Evolutionary conservation across 2,329 filamentous ascomycete species (phyloP), one percentile per base, ranked within the genome.

Genomic region (Ilyonectria mors-panacis): DNA sequence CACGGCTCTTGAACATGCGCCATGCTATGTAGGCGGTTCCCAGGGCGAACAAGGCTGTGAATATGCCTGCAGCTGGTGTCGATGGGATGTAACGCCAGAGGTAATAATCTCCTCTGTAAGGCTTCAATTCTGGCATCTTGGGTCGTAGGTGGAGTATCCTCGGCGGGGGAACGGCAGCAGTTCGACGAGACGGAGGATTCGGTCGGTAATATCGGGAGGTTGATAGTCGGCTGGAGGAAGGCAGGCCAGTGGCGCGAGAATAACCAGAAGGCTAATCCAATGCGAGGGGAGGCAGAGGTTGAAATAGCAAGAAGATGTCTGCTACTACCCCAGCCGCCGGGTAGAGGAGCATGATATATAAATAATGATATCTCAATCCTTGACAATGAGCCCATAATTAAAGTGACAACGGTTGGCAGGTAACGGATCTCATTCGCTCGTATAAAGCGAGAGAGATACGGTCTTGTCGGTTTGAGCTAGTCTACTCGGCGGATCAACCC

Each of bases 41-140:
- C 30, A 59, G 17, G 6, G 48, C 35, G 35, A 65, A 65, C 8
- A 65, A 33, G 15, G 39, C 47, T 2, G 48, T 35, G 17, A 59
- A 65, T 2, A 54, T 23, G 19, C 28, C 62, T 26, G 54, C 54
- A n/a, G 62, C 62, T 23, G 62, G 35, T 35, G 45, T 53, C 12
- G 44, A 53, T 2, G 54, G 62, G n/a, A 65, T n/a, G 39, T 65
- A 65, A 12, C 28, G 45, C 54, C 58, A 66, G 26, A 62, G 57
- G 21, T 54, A 59, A 42, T 56, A 48, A 35, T 47, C 58, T 33
- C 58, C 51, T 26, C 13, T 55, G 39, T 51, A 58, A 17, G 61
- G 45, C 45, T 51, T 23, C 12, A 58, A 33, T 19, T 58, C 51
- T 33, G 61, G 17, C 45, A 64, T 58, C 15, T 39, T 51, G 58